phyloP scores from a whole-genome alignment of 2,329 filamentous ascomycete genomes.

The Beauveria asiatica region DNA sequence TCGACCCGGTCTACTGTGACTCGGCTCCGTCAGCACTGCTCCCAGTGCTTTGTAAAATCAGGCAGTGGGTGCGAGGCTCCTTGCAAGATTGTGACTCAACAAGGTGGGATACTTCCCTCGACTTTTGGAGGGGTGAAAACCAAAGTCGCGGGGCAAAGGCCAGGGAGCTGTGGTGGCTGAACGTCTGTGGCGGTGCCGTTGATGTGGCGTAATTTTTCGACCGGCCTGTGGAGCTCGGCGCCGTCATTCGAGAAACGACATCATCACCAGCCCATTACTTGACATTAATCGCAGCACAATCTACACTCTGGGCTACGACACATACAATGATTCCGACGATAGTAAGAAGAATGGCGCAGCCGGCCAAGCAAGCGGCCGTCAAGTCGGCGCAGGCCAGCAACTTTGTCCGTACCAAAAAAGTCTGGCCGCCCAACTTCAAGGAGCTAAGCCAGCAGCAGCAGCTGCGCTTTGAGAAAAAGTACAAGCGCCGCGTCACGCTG shows the following conservation, averaged over 20 bases:
- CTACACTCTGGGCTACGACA: not conserved
- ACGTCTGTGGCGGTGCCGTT: conserved; percentile 4
- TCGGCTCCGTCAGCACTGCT: conserved; percentile 6
- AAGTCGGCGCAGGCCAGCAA: conserved; percentile 35
- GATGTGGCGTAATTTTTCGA: not conserved
- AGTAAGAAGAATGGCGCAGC: conserved; percentile 25
- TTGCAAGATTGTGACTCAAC: conserved; percentile 5
- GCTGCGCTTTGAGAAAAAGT: conserved; percentile 70
- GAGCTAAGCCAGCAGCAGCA: conserved; percentile 63
- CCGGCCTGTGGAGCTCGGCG: not conserved
- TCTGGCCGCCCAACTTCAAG: conserved; percentile 71
- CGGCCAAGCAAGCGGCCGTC: conserved; percentile 20
- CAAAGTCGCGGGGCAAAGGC: conserved; percentile 12
- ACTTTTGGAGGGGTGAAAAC: conserved; percentile 13
- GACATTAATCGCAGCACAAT: not conserved
- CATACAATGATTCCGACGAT: conserved; percentile 27
- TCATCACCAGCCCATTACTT: not conserved
- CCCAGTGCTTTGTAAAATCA: not conserved
- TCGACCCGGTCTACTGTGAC: not conserved
- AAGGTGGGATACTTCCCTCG: not conserved
- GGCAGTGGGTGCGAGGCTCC: not conserved
- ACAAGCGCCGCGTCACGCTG: conserved; percentile 59
- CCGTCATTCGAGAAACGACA: not conserved
- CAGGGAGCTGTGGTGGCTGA: conserved; percentile 8
- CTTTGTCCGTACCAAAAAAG: conserved; percentile 57